Evolutionary conservation across 2,329 filamentous ascomycete species (phyloP).

Genomic region (Microascus cirrosus): DNA sequence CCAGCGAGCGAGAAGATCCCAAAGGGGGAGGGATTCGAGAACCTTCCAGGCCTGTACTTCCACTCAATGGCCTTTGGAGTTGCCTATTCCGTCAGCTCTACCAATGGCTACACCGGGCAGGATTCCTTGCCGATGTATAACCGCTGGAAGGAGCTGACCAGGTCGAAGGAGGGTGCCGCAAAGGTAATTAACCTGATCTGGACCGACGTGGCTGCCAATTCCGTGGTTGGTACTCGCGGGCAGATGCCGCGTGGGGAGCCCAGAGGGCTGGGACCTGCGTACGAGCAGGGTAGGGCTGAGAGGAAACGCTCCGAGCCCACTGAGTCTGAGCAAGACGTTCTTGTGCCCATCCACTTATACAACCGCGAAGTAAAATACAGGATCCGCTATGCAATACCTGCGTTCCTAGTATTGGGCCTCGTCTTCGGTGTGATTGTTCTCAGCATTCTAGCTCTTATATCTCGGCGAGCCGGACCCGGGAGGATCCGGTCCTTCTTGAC

Average conservation of each 20-base stretch:
- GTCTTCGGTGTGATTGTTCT: neutral
- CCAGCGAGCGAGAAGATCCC: no score
- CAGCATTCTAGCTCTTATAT: neutral
- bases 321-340: neutral
- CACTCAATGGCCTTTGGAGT: no score
- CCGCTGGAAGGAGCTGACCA: slow-evolving; percentile 11
- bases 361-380: neutral
- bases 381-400: neutral
- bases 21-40: no score
- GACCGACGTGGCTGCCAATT: slow-evolving; percentile 29
- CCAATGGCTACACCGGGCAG: no score
- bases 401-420: neutral
- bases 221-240: slow-evolving; percentile 12
- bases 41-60: no score
- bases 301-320: no score
- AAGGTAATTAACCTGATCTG: slow-evolving; percentile 29
- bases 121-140: no score
- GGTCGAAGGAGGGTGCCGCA: slow-evolving; percentile 12
- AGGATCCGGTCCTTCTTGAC: neutral
- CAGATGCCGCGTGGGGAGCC: no score
- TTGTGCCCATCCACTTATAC: neutral
- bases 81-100: no score
- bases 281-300: no score
- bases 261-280: no score
- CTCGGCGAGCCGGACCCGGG: neutral